Evolutionary conservation across 1,284 basidiomycete genomes (phyloP).

Genomic region (Puccinia polysora): DNA sequence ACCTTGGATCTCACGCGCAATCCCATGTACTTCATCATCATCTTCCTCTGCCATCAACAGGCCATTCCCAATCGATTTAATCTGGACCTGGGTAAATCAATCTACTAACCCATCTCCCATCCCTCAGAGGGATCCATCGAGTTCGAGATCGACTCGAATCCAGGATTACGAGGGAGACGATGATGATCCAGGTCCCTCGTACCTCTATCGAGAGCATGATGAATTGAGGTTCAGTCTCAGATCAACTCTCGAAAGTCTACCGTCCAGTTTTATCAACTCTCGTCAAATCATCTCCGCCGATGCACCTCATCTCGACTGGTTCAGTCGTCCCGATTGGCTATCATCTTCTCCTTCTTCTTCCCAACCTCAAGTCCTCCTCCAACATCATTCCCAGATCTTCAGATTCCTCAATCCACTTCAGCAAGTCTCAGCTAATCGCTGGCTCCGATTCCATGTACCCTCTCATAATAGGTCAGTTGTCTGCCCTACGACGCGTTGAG

Average conservation of each 20-base stretch:
- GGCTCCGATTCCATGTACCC: too few relatives aligned
- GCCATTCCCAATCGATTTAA: slow-evolving; percentile 6
- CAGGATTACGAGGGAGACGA: not conserved
- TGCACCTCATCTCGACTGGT: not conserved
- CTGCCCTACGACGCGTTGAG: too few relatives aligned
- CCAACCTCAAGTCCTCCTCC: not conserved
- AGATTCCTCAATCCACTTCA: too few relatives aligned
- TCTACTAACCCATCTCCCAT: not conserved
- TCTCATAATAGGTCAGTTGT: slow-evolving; percentile 17
- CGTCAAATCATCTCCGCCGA: slow-evolving; percentile 13
- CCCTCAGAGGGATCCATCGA: not conserved
- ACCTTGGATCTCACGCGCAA: slow-evolving; percentile 1
- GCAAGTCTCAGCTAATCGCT: too few relatives aligned
- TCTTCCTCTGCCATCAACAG: not conserved
- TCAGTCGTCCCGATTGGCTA: not conserved
- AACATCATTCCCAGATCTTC: not conserved
- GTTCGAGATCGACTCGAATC: not conserved
- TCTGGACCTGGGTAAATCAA: slow-evolving; percentile 38
- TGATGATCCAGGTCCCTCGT: not conserved
- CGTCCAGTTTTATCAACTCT: not conserved
- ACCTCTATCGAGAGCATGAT: slow-evolving; percentile 32
- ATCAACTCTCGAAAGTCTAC: not conserved
- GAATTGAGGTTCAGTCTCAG: slow-evolving; percentile 22
- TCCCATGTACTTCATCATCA: too few relatives aligned
- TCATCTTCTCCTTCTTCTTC: not conserved